Percentiles rank a stretch among this genome's conserved stretches.
Evolutionary conservation across 2,329 filamentous ascomycete genomes (phyloP).

Genomic region (Dothiorella sarmentorum): DNA sequence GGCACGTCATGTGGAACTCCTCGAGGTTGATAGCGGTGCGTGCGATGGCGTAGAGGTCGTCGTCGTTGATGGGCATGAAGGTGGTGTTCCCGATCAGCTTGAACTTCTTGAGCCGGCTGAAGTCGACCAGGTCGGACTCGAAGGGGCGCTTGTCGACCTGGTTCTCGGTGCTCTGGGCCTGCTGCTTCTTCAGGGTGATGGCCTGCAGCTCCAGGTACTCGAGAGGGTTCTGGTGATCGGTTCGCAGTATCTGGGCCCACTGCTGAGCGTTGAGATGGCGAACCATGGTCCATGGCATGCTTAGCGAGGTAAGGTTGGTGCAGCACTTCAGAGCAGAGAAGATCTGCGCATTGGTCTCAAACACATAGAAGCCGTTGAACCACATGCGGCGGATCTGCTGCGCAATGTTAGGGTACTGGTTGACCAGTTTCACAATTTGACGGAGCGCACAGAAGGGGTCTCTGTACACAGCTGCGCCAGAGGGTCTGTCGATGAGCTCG

Average conservation of each 20-base stretch:
- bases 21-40: slow-evolving; percentile 50
- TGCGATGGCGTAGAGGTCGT: slow-evolving; percentile 49
- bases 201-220: slow-evolving; percentile 52
- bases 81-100: slow-evolving; percentile 55
- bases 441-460: slow-evolving; percentile 50
- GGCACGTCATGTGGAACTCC: slow-evolving; percentile 53
- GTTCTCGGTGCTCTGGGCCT: slow-evolving; percentile 39
- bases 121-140: slow-evolving; percentile 44
- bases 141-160: slow-evolving; percentile 45
- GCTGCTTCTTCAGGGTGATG: slow-evolving; percentile 47
- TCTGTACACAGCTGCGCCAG: slow-evolving; percentile 47
- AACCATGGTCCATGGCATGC: slow-evolving; percentile 52
- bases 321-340: slow-evolving; percentile 48
- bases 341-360: slow-evolving; percentile 49
- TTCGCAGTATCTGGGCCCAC: slow-evolving; percentile 48
- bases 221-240: slow-evolving; percentile 41
- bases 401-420: slow-evolving; percentile 44
- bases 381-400: slow-evolving; percentile 51
- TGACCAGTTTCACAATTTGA: slow-evolving; percentile 47
- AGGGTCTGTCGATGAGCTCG: slow-evolving; percentile 46
- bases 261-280: slow-evolving; percentile 47
- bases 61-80: slow-evolving; percentile 50
- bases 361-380: slow-evolving; percentile 54
- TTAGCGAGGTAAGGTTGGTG: slow-evolving; percentile 46
- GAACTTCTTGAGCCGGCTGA: slow-evolving; percentile 48